Conservation (phyloP, 768 basidiomycete species). For the Krasilnikovozyma curviuscula region DNA sequence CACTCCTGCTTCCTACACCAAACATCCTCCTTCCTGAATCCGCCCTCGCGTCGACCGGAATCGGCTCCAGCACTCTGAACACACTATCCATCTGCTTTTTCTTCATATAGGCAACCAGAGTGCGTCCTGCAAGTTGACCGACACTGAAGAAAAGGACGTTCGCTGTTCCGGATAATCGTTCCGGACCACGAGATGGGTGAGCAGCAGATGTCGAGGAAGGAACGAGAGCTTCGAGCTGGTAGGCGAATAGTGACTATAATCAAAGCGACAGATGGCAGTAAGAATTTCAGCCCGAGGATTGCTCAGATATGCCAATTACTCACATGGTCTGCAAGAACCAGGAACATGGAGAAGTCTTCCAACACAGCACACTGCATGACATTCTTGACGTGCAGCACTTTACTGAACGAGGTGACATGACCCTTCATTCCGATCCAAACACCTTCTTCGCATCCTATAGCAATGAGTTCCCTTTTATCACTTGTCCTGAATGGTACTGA, state of each 20-base stretch:
- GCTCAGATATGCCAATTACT: neutral
- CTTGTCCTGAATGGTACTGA: conserved; percentile 79
- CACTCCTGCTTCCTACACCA: conserved; percentile 53
- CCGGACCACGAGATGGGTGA: conserved; percentile 48
- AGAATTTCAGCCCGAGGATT: neutral
- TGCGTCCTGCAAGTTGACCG: conserved; percentile 65
- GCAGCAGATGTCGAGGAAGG: conserved; percentile 51
- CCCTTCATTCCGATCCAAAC: conserved; percentile 88
- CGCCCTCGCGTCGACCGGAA: conserved; percentile 60
- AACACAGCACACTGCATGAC: conserved; percentile 92
- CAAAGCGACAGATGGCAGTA: neutral
- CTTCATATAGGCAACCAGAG: conserved; percentile 76
- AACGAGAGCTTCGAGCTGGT: conserved; percentile 88
- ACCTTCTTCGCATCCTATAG: conserved; percentile 85
- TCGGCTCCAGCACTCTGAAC: conserved; percentile 92
- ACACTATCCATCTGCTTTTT: conserved; percentile 74
- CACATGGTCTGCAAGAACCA: conserved; percentile 84
- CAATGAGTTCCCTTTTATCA: conserved; percentile 68
- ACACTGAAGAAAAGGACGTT: conserved; percentile 94
- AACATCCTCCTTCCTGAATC: conserved; percentile 36
- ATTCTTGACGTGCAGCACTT: conserved; percentile 78
- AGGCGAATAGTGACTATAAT: conserved; percentile 61
- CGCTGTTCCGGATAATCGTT: conserved; percentile 66
- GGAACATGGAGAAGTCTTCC: conserved; percentile 88
- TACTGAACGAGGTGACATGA: conserved; percentile 37